These are phyloP conservation scores for Rhodotorula taiwanensis DNA, from an alignment of 768 basidiomycete genomes.

Conservation along the genomic window DNA sequence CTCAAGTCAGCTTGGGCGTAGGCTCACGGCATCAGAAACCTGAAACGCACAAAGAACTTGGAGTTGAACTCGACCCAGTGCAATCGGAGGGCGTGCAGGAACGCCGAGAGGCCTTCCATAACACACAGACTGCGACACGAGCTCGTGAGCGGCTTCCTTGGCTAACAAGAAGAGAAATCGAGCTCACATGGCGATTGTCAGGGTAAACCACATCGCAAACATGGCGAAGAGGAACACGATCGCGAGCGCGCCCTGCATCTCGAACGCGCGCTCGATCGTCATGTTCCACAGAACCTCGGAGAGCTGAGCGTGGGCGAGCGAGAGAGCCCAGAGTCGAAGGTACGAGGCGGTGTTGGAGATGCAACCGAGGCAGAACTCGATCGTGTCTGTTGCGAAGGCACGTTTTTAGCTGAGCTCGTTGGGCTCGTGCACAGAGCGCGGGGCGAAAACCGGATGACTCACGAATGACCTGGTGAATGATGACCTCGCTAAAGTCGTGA, in stretches of 20 bases:
- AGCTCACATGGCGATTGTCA: slow-evolving; percentile 56
- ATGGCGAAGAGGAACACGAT: slow-evolving; percentile 60
- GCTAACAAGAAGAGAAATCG: no score
- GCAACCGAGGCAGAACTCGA: slow-evolving; percentile 98
- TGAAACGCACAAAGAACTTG: slow-evolving; percentile 54
- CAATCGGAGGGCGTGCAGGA: slow-evolving; percentile 88
- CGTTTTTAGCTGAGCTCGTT: background rate
- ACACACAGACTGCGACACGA: slow-evolving; percentile 61
- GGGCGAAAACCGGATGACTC: slow-evolving; percentile 49
- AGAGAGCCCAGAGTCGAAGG: slow-evolving; percentile 84
- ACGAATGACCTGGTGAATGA: slow-evolving; percentile 96
- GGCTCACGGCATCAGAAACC: slow-evolving; percentile 47
- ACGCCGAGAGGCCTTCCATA: slow-evolving; percentile 97
- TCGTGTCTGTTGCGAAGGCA: slow-evolving; percentile 43
- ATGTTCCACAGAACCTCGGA: slow-evolving; percentile 70
- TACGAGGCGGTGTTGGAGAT: slow-evolving; percentile 50
- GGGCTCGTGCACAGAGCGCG: background rate
- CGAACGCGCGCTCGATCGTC: slow-evolving; percentile 50
- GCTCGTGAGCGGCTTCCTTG: background rate
- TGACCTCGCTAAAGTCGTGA: slow-evolving; percentile 81
- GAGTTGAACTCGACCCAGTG: slow-evolving; percentile 90
- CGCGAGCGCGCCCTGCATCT: slow-evolving; percentile 45
- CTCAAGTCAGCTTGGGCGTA: slow-evolving; percentile 63
- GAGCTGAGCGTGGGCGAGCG: slow-evolving; percentile 93
- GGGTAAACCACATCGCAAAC: slow-evolving; percentile 71